Evolutionary conservation across 2,329 filamentous ascomycete genomes (phyloP).

Genomic region (Aspergillus sp.): DNA sequence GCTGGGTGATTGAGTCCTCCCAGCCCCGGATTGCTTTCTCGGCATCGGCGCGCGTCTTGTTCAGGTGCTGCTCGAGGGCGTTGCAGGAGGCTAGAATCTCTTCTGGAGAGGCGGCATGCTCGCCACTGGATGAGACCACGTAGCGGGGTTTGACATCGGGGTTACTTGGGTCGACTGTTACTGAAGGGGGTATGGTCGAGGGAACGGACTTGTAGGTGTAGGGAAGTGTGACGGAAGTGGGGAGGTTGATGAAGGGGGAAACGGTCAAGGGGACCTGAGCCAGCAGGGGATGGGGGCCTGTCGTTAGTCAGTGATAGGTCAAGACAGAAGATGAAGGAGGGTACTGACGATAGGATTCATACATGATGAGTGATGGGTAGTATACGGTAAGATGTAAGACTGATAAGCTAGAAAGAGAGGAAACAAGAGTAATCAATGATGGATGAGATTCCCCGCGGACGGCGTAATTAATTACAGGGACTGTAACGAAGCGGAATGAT

Average conservation of each 20-base stretch:
- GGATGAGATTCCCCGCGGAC: background rate
- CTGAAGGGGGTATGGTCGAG: constrained; percentile 76
- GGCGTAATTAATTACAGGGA: constrained; percentile 6
- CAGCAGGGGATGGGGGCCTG: constrained; percentile 80
- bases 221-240: constrained; percentile 84
- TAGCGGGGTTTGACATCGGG: constrained; percentile 61
- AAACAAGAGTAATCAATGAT: background rate
- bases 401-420: no score
- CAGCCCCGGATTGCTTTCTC: constrained; percentile 66
- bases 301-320: constrained; percentile 5
- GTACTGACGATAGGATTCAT: constrained; percentile 47
- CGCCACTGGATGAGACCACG: constrained; percentile 74
- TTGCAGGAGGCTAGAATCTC: constrained; percentile 82
- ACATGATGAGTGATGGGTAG: constrained; percentile 34
- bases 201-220: constrained; percentile 94
- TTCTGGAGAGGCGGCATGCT: constrained; percentile 81
- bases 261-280: constrained; percentile 92
- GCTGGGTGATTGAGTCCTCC: constrained; percentile 62
- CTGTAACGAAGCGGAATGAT: constrained; percentile 1
- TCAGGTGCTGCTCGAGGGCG: constrained; percentile 74
- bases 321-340: background rate
- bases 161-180: constrained; percentile 55
- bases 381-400: background rate
- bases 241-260: constrained; percentile 89
- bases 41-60: constrained; percentile 67